Percentiles rank a stretch among this genome's conserved stretches.
Conservation (phyloP, 495 filamentous ascomycete genomes). For the Margaritispora aquatica region DNA sequence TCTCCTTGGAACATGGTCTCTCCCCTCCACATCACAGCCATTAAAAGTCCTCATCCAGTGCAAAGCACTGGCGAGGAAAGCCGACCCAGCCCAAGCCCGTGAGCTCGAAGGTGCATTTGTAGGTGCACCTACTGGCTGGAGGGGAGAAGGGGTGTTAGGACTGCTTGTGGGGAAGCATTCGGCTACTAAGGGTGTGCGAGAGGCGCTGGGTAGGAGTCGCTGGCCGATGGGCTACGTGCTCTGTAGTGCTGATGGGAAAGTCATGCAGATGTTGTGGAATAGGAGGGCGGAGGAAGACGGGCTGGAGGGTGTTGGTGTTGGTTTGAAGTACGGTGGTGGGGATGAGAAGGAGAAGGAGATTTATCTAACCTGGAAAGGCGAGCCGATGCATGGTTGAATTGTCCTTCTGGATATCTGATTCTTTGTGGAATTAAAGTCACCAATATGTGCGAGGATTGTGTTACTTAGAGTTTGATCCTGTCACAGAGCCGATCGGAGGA, state of each 20-base stretch:
- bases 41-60: conserved; percentile 74
- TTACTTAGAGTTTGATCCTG: too few relatives aligned
- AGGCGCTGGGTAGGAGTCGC: conserved; percentile 58
- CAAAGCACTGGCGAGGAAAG: conserved; percentile 55
- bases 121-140: conserved; percentile 63
- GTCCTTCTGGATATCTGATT: too few relatives aligned
- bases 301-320: conserved; percentile 57
- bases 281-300: conserved; percentile 54
- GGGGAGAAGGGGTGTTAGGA: conserved; percentile 51
- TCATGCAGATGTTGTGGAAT: conserved; percentile 70
- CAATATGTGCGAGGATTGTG: too few relatives aligned
- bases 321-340: conserved; percentile 39
- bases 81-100: conserved; percentile 61
- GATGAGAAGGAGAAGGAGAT: conserved; percentile 28
- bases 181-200: conserved; percentile 50
- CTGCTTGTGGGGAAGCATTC: conserved; percentile 47
- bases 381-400: conserved; percentile 25
- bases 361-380: conserved; percentile 52
- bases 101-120: conserved; percentile 82
- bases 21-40: conserved; percentile 43
- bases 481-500: too few relatives aligned
- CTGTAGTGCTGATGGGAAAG: conserved; percentile 39
- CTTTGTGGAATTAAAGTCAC: too few relatives aligned
- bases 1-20: conserved; percentile 71
- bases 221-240: conserved; percentile 59